Evolutionary conservation across 768 basidiomycete genomes (phyloP).

Genomic region (Imleria badia): DNA sequence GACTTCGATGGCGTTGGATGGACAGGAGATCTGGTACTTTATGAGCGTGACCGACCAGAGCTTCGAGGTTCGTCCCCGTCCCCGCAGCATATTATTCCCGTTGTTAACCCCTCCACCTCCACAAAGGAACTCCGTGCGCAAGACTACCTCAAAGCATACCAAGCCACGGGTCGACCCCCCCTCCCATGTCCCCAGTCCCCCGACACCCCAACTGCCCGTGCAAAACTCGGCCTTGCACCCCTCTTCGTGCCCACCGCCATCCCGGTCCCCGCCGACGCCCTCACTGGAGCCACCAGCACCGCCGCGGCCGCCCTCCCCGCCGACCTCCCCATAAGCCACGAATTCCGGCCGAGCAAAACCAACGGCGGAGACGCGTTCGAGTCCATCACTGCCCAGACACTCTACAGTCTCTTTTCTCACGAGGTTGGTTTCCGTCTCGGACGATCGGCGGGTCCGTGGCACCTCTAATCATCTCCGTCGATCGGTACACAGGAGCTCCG

Average conservation of each 20-base stretch:
- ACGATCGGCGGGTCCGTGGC: not conserved
- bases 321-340: constrained; percentile 22
- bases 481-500: constrained; percentile 43
- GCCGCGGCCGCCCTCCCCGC: constrained; percentile 8
- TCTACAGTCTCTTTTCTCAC: constrained; percentile 37
- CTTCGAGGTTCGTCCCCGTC: constrained; percentile 26
- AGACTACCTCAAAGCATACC: constrained; percentile 55
- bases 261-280: constrained; percentile 7
- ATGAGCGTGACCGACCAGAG: constrained; percentile 28
- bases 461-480: constrained; percentile 14
- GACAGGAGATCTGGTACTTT: constrained; percentile 22
- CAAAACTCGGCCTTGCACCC: constrained; percentile 47
- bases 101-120: not conserved
- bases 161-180: constrained; percentile 46
- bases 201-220: no score
- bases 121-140: constrained; percentile 52
- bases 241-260: constrained; percentile 47
- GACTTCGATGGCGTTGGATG: constrained; percentile 12
- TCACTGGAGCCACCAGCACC: not conserved
- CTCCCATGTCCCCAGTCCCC: constrained; percentile 49
- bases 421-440: constrained; percentile 38
- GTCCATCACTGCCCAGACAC: constrained; percentile 39
- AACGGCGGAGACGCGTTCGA: constrained; percentile 31
- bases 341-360: constrained; percentile 28
- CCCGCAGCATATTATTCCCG: no score